phyloP scores from a whole-genome alignment of 1,284 basidiomycete species.

The Wallemia hederae region DNA sequence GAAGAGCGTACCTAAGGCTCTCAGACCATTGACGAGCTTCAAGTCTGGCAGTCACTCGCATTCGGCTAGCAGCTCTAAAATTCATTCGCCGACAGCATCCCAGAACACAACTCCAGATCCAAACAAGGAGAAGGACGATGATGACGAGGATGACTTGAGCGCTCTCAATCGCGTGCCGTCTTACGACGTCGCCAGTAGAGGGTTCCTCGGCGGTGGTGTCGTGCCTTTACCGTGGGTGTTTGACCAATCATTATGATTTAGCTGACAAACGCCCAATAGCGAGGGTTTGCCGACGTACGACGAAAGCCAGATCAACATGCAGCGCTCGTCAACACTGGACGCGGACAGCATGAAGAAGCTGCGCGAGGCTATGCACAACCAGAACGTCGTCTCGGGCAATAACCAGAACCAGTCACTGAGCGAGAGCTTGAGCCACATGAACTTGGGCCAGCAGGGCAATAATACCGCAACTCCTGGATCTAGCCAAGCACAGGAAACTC shows the following conservation, averaged over 20 bases:
- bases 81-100: neutral
- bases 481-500: neutral
- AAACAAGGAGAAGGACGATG: neutral
- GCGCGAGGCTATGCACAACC: neutral
- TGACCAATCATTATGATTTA: neutral
- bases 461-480: neutral
- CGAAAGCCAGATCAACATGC: slow-evolving; percentile 21
- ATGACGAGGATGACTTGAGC: neutral
- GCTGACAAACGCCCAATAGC: slow-evolving; percentile 20
- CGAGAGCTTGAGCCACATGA: neutral
- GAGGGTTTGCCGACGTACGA: slow-evolving; percentile 51
- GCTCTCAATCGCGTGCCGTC: slow-evolving; percentile 31
- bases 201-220: slow-evolving; percentile 56
- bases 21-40: slow-evolving; percentile 10
- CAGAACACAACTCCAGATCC: neutral
- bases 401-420: neutral
- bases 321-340: neutral
- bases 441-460: neutral
- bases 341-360: neutral
- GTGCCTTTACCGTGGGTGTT: slow-evolving; percentile 27
- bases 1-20: slow-evolving; percentile 9
- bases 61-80: neutral
- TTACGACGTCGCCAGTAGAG: slow-evolving; percentile 45
- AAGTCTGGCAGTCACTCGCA: slow-evolving; percentile 3
- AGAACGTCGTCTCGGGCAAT: neutral